Percentiles rank a stretch among this genome's conserved stretches.
phyloP scores from a whole-genome alignment of 345 rosid genomes.

The Syzygium oleosum region DNA sequence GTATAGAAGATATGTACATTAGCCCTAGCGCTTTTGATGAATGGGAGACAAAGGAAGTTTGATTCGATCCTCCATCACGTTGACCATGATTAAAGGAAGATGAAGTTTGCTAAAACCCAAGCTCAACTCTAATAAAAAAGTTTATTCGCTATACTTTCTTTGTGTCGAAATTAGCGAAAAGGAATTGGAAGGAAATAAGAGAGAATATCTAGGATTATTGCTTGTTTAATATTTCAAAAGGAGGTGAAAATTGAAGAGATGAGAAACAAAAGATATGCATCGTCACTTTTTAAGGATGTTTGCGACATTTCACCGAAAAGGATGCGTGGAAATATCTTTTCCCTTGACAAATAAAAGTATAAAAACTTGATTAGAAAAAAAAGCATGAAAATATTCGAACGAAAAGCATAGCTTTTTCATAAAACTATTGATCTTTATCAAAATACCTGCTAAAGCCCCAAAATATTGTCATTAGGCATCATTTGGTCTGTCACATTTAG shows the following conservation, averaged over 20 bases:
- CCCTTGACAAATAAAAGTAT: background rate
- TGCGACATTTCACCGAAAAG: background rate
- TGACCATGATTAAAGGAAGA: background rate
- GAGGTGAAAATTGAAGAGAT: background rate
- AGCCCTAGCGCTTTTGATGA: too few relatives aligned
- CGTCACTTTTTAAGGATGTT: background rate
- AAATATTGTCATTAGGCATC: background rate
- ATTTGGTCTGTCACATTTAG: background rate
- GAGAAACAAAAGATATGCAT: background rate
- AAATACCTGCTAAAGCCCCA: background rate
- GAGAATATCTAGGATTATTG: background rate
- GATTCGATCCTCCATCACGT: background rate
- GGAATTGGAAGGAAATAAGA: background rate
- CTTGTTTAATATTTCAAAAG: background rate
- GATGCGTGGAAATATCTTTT: background rate
- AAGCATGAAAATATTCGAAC: background rate
- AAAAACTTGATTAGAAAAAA: background rate
- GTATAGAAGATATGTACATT: too few relatives aligned
- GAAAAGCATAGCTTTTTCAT: background rate
- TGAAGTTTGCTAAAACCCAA: background rate
- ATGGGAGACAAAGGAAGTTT: too few relatives aligned
- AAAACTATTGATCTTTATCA: background rate
- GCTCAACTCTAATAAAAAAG: background rate
- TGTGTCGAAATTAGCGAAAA: background rate
- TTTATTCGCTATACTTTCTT: background rate